Percentiles rank a stretch among this genome's conserved stretches.
These are phyloP conservation scores for Pulicaria dysenterica DNA, from an alignment of 129 eudicot genomes.

Conservation along the genomic window DNA sequence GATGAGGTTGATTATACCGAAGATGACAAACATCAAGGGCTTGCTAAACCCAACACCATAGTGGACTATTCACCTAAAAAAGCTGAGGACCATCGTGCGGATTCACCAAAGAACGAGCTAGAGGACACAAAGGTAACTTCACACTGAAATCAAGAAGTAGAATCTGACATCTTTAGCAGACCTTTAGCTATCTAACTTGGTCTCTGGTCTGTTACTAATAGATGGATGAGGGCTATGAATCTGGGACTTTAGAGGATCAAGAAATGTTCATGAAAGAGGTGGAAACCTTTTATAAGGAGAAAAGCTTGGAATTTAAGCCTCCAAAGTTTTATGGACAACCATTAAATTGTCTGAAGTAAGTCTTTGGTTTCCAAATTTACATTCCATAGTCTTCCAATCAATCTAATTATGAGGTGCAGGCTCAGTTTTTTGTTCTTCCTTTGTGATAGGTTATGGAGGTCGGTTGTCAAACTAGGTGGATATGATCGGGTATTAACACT, in stretches of 20 bases:
- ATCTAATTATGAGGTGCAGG: neutral
- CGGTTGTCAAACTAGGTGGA: conserved; percentile 73
- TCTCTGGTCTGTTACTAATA: conserved; percentile 26
- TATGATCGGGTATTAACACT: conserved; percentile 62
- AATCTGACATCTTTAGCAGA: conserved; percentile 7
- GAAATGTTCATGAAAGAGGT: conserved; percentile 76
- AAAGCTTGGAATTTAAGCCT: conserved; percentile 66
- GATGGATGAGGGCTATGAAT: conserved; percentile 76
- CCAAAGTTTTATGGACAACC: conserved; percentile 94
- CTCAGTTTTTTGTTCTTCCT: conserved; percentile 13
- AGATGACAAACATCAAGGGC: conserved; percentile 40
- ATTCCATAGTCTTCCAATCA: conserved; percentile 12
- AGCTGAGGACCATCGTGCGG: conserved; percentile 39
- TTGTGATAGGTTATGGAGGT: conserved; percentile 82
- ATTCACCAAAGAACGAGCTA: conserved; percentile 34
- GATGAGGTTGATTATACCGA: conserved; percentile 25
- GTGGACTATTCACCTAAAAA: conserved; percentile 37
- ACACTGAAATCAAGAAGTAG: conserved; percentile 1
- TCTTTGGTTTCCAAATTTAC: conserved; percentile 3
- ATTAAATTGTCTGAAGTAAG: conserved; percentile 81
- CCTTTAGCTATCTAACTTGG: conserved; percentile 10
- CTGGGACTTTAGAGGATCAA: conserved; percentile 92
- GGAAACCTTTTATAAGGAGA: conserved; percentile 59
- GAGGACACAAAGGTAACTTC: conserved; percentile 44
- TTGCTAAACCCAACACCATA: conserved; percentile 36